Base-by-base conservation (phyloP, 352 stramenopile genomes). In the Globisporangium radiosum region DNA sequence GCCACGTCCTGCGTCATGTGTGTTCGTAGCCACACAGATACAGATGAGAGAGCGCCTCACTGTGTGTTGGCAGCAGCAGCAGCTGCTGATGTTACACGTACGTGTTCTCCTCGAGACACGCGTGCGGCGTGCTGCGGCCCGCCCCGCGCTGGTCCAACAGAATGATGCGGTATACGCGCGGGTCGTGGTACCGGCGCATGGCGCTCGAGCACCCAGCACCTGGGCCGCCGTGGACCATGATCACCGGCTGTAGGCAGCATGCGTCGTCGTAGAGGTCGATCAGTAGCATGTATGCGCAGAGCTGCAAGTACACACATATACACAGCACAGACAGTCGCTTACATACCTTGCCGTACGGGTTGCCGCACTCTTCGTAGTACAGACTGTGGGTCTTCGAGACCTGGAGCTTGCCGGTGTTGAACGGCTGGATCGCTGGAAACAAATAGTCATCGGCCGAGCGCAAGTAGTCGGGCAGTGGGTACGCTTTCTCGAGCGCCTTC, bases 211-310 rank as follows among this genome's bases (percentile, higher is more conserved):
- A 98, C 42, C 88, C 93, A 1, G 85, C 87, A 10, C 95, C 95
- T 0, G 95, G 95, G 2, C 95, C 95, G 37, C 95, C 95, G 69
- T 98, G 95, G 33, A 98, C 81, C 68, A 98, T 90, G n/a, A 98
- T 80, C 40, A 95, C 94, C 5, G 91, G 88, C 64, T 80, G 72
- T 33, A 33, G 25, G 2, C 25, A 33, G 25, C 25, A 33, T 33
- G 25, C 25, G 25, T 33, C 25, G 25, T 33, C 25, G 25, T 33
- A 33, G 25, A 33, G 25, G 25, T 33, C 25, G 25, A 33, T 33
- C 8, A 47, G 10, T n/a, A 48, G 19, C 43, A 13, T 54, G 6
- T 39, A 57, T 11, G 68, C 4, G 25, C 9, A n/a, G 2, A 4
- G 15, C 47, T 45, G 11, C 36, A 47, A 37, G 38, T 11, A 66